These are phyloP conservation scores for Trichoderma virens DNA, from an alignment of 495 filamentous ascomycete genomes.

Conservation along the genomic window DNA sequence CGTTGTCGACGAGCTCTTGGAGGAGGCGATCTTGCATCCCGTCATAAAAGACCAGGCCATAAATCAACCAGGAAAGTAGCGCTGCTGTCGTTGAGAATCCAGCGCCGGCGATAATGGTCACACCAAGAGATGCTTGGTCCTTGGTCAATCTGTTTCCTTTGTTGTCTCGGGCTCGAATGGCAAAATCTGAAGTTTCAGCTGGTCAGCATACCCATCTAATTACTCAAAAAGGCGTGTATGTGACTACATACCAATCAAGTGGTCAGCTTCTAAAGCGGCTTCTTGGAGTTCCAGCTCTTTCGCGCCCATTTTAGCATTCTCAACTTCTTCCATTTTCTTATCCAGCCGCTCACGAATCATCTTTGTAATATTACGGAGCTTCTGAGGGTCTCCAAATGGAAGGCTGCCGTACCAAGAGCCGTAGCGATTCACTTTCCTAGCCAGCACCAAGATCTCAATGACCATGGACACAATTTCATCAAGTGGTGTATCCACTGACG, in stretches of 20 bases:
- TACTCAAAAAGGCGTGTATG: background rate
- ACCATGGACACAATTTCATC: conserved; percentile 35
- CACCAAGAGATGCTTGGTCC: conserved; percentile 13
- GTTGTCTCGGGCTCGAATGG: conserved; percentile 39
- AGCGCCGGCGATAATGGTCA: conserved; percentile 36
- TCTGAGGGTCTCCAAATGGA: conserved; percentile 44
- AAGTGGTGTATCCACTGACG: conserved; percentile 28
- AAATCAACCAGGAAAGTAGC: conserved; percentile 48
- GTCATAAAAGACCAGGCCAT: conserved; percentile 38
- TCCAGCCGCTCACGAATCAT: conserved; percentile 28
- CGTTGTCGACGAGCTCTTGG: conserved; percentile 47
- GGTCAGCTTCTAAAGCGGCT: conserved; percentile 40
- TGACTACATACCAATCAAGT: conserved; percentile 29
- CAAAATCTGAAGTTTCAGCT: conserved; percentile 28
- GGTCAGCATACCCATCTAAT: too few relatives aligned
- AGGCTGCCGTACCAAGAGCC: conserved; percentile 43
- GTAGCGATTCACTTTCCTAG: conserved; percentile 43
- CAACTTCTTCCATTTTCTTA: conserved; percentile 33
- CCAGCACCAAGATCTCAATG: conserved; percentile 37
- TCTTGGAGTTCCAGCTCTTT: conserved; percentile 42
- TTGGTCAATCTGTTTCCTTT: conserved; percentile 45
- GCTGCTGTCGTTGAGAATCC: conserved; percentile 48
- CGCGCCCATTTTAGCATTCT: conserved; percentile 26
- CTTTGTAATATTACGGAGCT: conserved; percentile 23
- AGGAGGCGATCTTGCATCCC: conserved; percentile 45